A percentile compares a stretch with the other conserved stretches of the same genome.
phyloP scores from a whole-genome alignment of 2,329 filamentous ascomycete genomes.

The Fusarium nelsonii region DNA sequence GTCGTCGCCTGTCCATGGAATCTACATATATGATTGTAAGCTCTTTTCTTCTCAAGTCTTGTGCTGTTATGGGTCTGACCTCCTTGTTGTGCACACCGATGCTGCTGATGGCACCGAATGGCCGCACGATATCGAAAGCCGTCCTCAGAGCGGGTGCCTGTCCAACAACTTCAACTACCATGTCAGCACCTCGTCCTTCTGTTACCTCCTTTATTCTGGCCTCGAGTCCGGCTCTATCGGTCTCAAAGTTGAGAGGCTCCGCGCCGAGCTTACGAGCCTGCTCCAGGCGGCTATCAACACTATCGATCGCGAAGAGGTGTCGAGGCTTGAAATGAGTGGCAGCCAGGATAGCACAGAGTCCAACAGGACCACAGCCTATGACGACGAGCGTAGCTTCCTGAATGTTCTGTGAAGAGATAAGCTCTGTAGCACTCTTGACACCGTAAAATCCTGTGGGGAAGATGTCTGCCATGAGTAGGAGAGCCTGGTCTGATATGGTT shows the following conservation, averaged over 20 bases:
- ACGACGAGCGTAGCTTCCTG: slow-evolving; percentile 77
- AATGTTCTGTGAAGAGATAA: slow-evolving; percentile 59
- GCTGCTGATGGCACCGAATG: slow-evolving; percentile 79
- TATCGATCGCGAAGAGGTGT: slow-evolving; percentile 83
- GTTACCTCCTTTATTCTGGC: slow-evolving; percentile 80
- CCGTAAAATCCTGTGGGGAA: slow-evolving; percentile 91
- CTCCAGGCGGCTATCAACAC: slow-evolving; percentile 78
- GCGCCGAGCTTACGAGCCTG: slow-evolving; percentile 81
- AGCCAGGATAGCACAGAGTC: slow-evolving; percentile 84
- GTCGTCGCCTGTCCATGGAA: slow-evolving; percentile 74
- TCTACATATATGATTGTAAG: slow-evolving; percentile 56
- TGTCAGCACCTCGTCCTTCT: slow-evolving; percentile 84
- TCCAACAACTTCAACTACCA: slow-evolving; percentile 84
- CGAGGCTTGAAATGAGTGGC: slow-evolving; percentile 81
- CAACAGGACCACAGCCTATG: slow-evolving; percentile 87
- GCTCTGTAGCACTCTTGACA: slow-evolving; percentile 79
- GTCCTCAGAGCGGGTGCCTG: slow-evolving; percentile 76
- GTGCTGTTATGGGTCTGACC: slow-evolving; percentile 56
- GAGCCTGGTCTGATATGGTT: slow-evolving; percentile 76
- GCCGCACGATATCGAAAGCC: slow-evolving; percentile 77
- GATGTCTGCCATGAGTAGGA: slow-evolving; percentile 93
- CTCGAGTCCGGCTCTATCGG: slow-evolving; percentile 72
- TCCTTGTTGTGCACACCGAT: slow-evolving; percentile 82
- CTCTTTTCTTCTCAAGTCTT: not conserved
- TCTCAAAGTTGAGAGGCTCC: slow-evolving; percentile 83